phyloP scores from a whole-genome alignment of 2,329 filamentous ascomycete species.

The Talaromyces pinophilus region DNA sequence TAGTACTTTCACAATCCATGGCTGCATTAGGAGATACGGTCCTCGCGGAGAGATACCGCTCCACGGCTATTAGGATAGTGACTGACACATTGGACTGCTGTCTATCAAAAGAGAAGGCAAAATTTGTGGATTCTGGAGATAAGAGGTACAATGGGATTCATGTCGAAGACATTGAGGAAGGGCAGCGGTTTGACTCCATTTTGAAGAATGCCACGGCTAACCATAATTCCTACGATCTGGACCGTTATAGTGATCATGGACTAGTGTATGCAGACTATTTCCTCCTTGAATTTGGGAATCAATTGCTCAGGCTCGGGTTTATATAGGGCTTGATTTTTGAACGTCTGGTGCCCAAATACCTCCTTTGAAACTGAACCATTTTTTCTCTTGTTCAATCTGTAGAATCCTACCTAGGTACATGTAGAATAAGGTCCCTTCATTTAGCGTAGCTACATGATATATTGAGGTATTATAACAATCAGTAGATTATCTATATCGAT shows the following conservation, averaged over 20 bases:
- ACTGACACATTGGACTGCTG: background rate
- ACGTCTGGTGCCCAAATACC: background rate
- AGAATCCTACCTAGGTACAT: background rate
- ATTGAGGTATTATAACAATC: too few species aligned
- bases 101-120: background rate
- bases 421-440: background rate
- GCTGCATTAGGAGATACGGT: constrained; percentile 6
- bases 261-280: constrained; percentile 49
- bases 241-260: constrained; percentile 44
- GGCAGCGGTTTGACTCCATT: constrained; percentile 39
- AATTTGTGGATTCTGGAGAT: background rate
- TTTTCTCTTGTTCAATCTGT: background rate
- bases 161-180: constrained; percentile 25
- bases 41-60: background rate
- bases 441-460: too few species aligned
- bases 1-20: constrained; percentile 40
- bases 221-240: constrained; percentile 40
- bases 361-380: background rate
- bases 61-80: background rate
- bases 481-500: background rate
- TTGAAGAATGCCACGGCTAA: constrained; percentile 44
- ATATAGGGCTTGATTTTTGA: background rate
- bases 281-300: constrained; percentile 44
- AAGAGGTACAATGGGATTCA: background rate
- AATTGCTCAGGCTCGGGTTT: background rate